Percentiles rank a stretch among this genome's conserved stretches.
These are phyloP conservation scores for Kregervanrija fluxuum DNA, from an alignment of 805 yeast species.

Conservation along the genomic window DNA sequence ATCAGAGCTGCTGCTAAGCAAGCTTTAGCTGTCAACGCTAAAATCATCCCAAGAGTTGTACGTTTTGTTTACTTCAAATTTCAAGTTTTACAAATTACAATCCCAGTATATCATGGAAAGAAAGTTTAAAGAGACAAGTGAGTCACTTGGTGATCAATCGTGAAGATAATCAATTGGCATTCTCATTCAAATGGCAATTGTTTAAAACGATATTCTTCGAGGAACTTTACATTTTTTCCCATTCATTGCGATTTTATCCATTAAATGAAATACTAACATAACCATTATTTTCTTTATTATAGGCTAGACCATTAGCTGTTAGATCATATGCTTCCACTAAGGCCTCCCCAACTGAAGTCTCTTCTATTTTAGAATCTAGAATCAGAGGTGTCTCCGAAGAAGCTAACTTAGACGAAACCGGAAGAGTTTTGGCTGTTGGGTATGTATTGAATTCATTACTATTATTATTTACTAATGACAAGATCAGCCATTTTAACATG, in stretches of 20 bases:
- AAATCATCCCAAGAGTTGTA: slow-evolving; percentile 38
- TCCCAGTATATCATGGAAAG: background rate
- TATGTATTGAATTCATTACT: slow-evolving; percentile 34
- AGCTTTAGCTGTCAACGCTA: slow-evolving; percentile 50
- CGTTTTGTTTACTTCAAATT: slow-evolving; percentile 20
- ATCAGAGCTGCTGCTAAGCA: slow-evolving; percentile 81
- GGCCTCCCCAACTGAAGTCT: slow-evolving; percentile 99
- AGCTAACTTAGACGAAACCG: slow-evolving; percentile 97
- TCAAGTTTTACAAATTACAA: background rate
- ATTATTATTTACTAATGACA: background rate
- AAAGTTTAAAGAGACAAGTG: background rate
- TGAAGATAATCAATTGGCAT: background rate
- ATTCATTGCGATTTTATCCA: too few relatives aligned
- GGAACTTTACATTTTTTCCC: too few relatives aligned
- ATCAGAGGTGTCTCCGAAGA: slow-evolving; percentile 98
- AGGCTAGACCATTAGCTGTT: slow-evolving; percentile 67
- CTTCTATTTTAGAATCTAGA: slow-evolving; percentile 97
- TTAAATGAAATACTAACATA: background rate
- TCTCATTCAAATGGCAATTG: too few relatives aligned
- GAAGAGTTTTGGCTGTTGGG: slow-evolving; percentile 98
- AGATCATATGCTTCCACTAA: slow-evolving; percentile 92
- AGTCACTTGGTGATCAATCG: background rate
- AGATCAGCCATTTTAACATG: too few relatives aligned
- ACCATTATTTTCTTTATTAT: slow-evolving; percentile 8
- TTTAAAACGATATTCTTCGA: too few relatives aligned